Base-by-base conservation (phyloP, 2,329 filamentous ascomycete genomes). In the Myrmaecium sp. region DNA sequence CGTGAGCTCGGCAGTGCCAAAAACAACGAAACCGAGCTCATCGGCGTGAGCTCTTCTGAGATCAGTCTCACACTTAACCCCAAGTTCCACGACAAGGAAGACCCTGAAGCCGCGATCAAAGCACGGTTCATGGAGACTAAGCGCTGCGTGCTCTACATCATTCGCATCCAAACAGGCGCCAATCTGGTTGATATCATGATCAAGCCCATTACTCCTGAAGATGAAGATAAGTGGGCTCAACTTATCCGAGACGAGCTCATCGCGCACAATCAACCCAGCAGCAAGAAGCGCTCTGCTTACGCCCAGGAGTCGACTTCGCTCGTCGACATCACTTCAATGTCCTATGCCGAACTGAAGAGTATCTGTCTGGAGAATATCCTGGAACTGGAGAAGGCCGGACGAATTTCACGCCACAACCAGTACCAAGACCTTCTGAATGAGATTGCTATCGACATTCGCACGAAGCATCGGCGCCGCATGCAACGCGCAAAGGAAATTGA, bases 371-470 rank as follows among this genome's bases (percentile, higher is more conserved):
- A 98, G 52, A 95, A 95, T 43, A 81, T 98, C 33, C 73, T 98
- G 57, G 68, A 71, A 10, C 67, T 98, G 20, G 86, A 98, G 54
- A 73, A 80, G 37, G 66, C 77, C 44, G 84, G 84, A 31, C 77
- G 84, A 43, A 84, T 98, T 40, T 83, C 75, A 18, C 62, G 73
- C 15, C 60, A 83, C 44, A 95, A 98, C 52, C 72, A 80, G 47
- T 98, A 95, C 55, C 89, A 98, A 55, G 89, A 98, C 46, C 68
- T 98, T n/a, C 68, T 98, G 37, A 98, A 98, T 46, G 82, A 83
- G 35, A 94, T 98, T 42, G 89, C 89, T 2, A 68, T 91, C 30
- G 89, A 98, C 46, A 98, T 98, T 47, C 77, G 91, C 23, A 93
- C 84, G 33, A 98, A 98, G 65, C 92, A 92, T 54, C 75, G 84